phyloP scores from a whole-genome alignment of 176 grass and related monocot species.

The Lolium multiflorum region DNA sequence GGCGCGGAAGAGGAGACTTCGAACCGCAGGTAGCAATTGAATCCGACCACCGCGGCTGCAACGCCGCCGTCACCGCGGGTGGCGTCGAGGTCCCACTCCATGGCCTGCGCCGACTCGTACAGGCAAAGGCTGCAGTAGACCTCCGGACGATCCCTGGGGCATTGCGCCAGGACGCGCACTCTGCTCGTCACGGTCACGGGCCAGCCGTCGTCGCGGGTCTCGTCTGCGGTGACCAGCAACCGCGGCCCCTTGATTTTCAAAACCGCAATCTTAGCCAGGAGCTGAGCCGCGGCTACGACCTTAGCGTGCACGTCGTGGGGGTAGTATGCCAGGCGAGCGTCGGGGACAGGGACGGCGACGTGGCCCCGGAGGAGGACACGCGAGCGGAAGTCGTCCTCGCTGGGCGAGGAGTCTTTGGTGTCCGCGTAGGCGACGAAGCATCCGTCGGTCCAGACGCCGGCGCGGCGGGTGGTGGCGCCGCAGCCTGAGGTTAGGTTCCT shows the following conservation, averaged over 20 bases:
- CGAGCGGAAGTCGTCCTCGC: neutral
- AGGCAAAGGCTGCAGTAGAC: neutral
- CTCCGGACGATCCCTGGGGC: neutral
- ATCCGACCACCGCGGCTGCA: neutral
- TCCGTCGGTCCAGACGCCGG: neutral
- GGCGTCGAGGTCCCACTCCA: neutral
- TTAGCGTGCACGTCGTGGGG: neutral
- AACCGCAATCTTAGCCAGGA: neutral
- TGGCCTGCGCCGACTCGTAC: neutral
- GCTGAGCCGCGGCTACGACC: neutral
- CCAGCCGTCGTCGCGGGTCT: neutral
- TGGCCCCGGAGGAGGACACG: neutral
- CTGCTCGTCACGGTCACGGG: neutral
- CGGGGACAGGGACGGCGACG: neutral
- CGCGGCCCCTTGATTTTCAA: neutral
- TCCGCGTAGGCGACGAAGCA: slow-evolving; percentile 26
- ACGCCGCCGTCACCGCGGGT: neutral
- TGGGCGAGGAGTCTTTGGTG: neutral
- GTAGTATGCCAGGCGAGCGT: neutral
- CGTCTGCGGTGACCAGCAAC: neutral
- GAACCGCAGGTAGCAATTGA: neutral
- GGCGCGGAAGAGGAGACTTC: neutral
- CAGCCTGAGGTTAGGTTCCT: neutral
- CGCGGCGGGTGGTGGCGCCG: neutral
- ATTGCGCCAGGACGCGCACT: neutral